Percentiles rank a stretch among this genome's conserved stretches.
Evolutionary conservation across 768 basidiomycete species (phyloP).

Genomic region (Kwoniella sp.): DNA sequence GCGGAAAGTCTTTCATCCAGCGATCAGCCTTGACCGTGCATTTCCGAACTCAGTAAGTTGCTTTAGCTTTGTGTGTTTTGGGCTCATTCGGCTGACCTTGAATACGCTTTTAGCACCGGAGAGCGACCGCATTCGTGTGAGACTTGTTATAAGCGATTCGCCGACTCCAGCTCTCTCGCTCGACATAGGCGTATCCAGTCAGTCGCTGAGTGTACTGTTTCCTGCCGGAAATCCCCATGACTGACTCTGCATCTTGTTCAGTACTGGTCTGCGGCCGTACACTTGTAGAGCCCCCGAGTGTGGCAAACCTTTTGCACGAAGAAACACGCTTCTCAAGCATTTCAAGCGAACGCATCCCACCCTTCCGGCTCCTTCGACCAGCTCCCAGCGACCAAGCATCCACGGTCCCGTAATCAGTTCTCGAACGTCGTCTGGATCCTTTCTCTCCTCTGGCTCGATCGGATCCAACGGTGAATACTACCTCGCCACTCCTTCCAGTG

Average conservation of each 20-base stretch:
- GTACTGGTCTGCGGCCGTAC: conserved; percentile 58
- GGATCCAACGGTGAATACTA: conserved; percentile 31
- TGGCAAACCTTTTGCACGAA: conserved; percentile 54
- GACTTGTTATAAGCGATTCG: conserved; percentile 55
- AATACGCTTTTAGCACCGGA: conserved; percentile 50
- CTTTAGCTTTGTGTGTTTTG: background rate
- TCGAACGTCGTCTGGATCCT: conserved; percentile 22
- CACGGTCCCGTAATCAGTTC: conserved; percentile 18
- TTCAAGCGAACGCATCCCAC: conserved; percentile 53
- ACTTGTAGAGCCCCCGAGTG: conserved; percentile 49
- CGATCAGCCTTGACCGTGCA: conserved; percentile 56
- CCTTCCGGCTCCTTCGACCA: conserved; percentile 36
- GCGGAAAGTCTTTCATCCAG: conserved; percentile 52
- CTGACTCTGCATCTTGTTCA: conserved; percentile 27
- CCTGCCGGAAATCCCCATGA: background rate
- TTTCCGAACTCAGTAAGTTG: conserved; percentile 53
- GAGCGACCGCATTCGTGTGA: conserved; percentile 56
- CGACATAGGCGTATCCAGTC: conserved; percentile 56
- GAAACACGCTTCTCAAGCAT: conserved; percentile 58
- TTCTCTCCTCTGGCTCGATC: conserved; percentile 18
- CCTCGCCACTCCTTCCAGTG: conserved; percentile 22
- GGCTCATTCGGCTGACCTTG: background rate
- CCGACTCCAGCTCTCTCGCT: conserved; percentile 57
- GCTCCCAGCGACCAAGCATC: conserved; percentile 16
- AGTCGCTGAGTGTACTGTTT: conserved; percentile 11